Conservation (phyloP, 805 yeast species). For the Pichia nakasei region DNA sequence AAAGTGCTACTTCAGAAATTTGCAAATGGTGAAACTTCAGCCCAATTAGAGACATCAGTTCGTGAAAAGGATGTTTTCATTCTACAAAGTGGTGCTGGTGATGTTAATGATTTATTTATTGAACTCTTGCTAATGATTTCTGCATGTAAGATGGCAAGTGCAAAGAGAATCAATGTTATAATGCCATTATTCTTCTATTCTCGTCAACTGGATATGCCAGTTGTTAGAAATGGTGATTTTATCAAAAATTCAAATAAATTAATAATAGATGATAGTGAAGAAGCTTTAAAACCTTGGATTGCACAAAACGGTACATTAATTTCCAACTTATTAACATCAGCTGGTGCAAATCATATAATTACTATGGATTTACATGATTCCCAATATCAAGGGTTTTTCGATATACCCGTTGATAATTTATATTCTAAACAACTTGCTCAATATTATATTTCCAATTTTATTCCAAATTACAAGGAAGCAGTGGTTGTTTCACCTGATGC, state of each 20-base stretch:
- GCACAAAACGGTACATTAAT: conserved; percentile 91
- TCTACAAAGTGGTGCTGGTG: conserved; percentile 79
- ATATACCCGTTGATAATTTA: conserved; percentile 90
- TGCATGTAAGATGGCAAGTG: conserved; percentile 91
- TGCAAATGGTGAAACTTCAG: conserved; percentile 91
- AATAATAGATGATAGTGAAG: not conserved
- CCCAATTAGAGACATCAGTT: conserved; percentile 78
- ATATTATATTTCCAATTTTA: conserved; percentile 67
- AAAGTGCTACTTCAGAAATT: conserved; percentile 54
- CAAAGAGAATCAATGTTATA: conserved; percentile 81
- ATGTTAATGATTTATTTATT: conserved; percentile 79
- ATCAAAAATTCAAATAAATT: conserved; percentile 10
- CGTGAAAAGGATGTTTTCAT: conserved; percentile 95
- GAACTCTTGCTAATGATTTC: conserved; percentile 76
- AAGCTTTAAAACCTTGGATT: conserved; percentile 75
- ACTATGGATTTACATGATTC: conserved; percentile 98
- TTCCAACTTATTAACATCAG: conserved; percentile 77
- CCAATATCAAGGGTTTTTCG: conserved; percentile 95
- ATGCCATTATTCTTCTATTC: conserved; percentile 92
- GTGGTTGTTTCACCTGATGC: conserved; percentile 97
- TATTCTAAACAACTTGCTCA: conserved; percentile 83
- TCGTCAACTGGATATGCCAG: conserved; percentile 91
- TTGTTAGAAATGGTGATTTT: conserved; percentile 55
- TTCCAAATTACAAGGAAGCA: conserved; percentile 74
- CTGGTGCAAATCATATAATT: conserved; percentile 94